Base-by-base conservation (phyloP, 805 yeast genomes). In the Brettanomyces bruxellensis region DNA sequence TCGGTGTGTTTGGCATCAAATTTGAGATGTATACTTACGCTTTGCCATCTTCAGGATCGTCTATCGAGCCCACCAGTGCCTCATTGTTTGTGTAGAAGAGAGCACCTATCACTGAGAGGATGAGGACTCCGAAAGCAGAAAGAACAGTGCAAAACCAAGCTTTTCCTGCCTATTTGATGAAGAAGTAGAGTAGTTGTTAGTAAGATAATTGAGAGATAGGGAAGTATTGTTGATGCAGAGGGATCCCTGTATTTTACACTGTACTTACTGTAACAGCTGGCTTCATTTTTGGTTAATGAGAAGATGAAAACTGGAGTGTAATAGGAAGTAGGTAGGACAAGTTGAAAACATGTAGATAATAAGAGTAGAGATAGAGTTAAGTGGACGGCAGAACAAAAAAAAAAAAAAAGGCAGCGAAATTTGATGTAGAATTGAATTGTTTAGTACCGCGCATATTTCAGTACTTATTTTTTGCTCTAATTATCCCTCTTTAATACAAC, bases 91-190 rank as follows among this genome's bases (percentile, higher is more conserved):
- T 70, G 55, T 83, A 72, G 71, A 93, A 91, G 52, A 91, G 73
- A 54, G 79, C 78, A 18, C 95, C 99, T 55, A 91, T 78, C 47
- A 86, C 85, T 9, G 95, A 75, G 42, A 91, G 76, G 47, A 91
- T 93, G 41, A 88, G 83, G 34, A 91, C 81, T 48, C 95, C 99
- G 64, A 91, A 91, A 13, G 93, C 89, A 43, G 97, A 89, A 40
- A 93, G 72, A 38, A 91, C 76, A 40, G 98, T 91, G 64, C 99
- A 91, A 65, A 86, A 88, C 86, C 95, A 91, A 24, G 99, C 98
- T 59, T 86, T 82, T 25, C 81, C 86, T 43, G 93, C 70, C 85
- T 81, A 45, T 40, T 9, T 9, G 22, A 25, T 28, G 11, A 28
- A 28, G 11, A 28, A 28, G 32, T 28, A 9, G 9, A 9, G 11